Evolutionary conservation across 768 basidiomycete genomes (phyloP).

Genomic region (Lactarius tabidus): DNA sequence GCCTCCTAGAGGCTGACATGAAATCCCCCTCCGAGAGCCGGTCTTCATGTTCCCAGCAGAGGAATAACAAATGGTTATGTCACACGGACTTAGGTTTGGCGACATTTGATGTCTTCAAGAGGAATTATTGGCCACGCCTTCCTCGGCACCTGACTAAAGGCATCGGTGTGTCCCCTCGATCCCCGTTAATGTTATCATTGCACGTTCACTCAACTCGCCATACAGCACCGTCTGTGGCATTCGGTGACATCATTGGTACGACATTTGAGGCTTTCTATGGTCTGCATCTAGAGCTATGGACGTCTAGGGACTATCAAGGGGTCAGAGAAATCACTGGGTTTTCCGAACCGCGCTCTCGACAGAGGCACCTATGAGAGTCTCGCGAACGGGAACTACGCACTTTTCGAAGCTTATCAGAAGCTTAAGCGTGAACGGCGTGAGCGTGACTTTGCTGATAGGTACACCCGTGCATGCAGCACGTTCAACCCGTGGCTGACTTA

Average conservation of each 20-base stretch:
- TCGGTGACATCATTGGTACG: constrained; percentile 59
- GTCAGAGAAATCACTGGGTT: constrained; percentile 48
- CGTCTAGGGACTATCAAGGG: constrained; percentile 57
- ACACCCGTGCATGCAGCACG: not conserved
- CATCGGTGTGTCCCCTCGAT: constrained; percentile 40
- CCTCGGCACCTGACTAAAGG: constrained; percentile 47
- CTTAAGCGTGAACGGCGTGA: constrained; percentile 42
- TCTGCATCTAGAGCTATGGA: not conserved
- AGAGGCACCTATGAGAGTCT: constrained; percentile 7
- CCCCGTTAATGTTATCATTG: not conserved
- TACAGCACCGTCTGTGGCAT: constrained; percentile 58
- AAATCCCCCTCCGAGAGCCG: not conserved
- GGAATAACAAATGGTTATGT: not conserved
- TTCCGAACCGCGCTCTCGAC: constrained; percentile 14
- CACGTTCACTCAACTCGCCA: not conserved
- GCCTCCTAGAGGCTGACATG: constrained; percentile 47
- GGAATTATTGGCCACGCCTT: constrained; percentile 58
- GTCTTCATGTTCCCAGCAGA: constrained; percentile 7
- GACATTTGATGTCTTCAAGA: constrained; percentile 45
- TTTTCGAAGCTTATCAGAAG: constrained; percentile 51
- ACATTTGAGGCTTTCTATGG: not conserved
- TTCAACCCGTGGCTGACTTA: not conserved
- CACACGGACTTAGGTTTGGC: constrained; percentile 28
- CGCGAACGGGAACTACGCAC: constrained; percentile 7
- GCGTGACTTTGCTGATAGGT: constrained; percentile 61